Conservation (phyloP, 108 stramenopile species). For the Nannochloropsis gaditana region DNA sequence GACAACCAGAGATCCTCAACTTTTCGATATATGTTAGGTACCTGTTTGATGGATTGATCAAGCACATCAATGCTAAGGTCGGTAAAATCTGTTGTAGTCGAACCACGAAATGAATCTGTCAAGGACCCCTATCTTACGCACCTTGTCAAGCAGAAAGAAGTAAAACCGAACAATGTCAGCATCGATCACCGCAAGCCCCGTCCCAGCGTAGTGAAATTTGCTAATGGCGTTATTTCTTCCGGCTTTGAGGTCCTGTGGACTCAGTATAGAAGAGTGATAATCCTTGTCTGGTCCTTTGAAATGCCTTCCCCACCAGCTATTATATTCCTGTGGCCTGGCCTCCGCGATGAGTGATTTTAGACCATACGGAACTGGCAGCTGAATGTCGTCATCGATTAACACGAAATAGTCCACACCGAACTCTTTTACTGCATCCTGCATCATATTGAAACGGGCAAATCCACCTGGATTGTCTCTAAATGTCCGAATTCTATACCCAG, state of each 20-base stretch:
- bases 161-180: not conserved
- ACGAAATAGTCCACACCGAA: not conserved
- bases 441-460: not conserved
- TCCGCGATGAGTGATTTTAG: not conserved
- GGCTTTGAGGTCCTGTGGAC: not conserved
- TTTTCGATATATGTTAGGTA: not conserved
- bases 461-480: not conserved
- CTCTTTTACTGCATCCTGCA: not conserved
- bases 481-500: not conserved
- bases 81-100: not conserved
- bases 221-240: not conserved
- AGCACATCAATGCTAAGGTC: not conserved
- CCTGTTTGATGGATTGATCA: not conserved
- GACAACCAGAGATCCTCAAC: not conserved
- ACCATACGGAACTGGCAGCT: not conserved
- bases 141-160: not conserved
- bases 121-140: not conserved
- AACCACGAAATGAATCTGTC: not conserved
- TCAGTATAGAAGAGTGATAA: not conserved
- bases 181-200: not conserved
- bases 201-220: not conserved
- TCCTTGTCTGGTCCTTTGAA: not conserved
- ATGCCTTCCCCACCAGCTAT: not conserved
- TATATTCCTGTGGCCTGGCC: not conserved
- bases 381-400: not conserved